These are phyloP conservation scores for Saccharum officinarum DNA, from an alignment of 176 grass and related monocot genomes.

Conservation along the genomic window DNA sequence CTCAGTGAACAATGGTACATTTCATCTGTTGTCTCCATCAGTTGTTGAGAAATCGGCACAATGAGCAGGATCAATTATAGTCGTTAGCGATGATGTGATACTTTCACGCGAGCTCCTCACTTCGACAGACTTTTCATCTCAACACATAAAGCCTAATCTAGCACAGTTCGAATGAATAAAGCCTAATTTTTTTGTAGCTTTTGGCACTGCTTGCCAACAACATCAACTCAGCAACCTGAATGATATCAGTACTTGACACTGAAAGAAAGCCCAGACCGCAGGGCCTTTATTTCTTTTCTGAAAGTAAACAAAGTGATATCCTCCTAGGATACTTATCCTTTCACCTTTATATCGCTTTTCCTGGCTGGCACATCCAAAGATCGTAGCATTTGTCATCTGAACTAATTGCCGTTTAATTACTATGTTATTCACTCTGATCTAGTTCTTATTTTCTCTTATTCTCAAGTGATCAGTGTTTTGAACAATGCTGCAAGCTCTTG, in stretches of 20 bases:
- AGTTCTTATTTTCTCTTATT: background rate
- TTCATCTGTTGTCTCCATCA: background rate
- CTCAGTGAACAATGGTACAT: background rate
- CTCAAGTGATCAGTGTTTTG: background rate
- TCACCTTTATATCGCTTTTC: conserved; percentile 6
- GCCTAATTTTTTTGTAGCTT: conserved; percentile 37
- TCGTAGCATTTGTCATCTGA: background rate
- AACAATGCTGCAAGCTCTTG: background rate
- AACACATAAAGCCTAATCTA: conserved; percentile 36
- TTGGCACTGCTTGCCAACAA: conserved; percentile 25
- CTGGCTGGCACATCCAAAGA: conserved; percentile 11
- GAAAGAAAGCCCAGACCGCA: conserved; percentile 43
- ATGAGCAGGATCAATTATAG: background rate
- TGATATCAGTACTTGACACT: conserved; percentile 41
- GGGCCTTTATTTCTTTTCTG: conserved; percentile 25
- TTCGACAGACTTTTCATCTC: background rate
- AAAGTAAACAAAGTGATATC: conserved; percentile 51
- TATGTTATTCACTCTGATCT: background rate
- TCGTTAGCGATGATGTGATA: conserved; percentile 13
- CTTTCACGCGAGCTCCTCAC: background rate
- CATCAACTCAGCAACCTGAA: conserved; percentile 27
- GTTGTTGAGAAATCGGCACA: background rate
- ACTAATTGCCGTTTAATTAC: background rate
- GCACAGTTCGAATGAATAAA: conserved; percentile 28
- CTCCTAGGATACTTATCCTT: conserved; percentile 49